These are phyloP conservation scores for Flaveria linearis DNA, from an alignment of 129 eudicot genomes.

Conservation along the genomic window DNA sequence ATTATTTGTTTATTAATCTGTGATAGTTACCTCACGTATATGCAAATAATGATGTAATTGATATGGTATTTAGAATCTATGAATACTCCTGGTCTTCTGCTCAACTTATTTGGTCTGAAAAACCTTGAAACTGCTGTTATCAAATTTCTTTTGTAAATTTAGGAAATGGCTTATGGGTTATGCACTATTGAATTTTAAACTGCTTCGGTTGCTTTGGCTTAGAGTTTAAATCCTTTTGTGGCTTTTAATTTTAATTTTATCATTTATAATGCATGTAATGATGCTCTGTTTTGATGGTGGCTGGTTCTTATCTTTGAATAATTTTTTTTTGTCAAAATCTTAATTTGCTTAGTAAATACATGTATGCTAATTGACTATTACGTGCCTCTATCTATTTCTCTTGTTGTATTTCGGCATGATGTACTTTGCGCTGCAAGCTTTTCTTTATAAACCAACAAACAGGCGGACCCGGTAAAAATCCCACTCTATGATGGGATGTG, in stretches of 20 bases:
- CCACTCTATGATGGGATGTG: no score
- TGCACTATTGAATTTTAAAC: neutral
- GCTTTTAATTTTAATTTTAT: neutral
- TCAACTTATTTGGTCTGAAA: neutral
- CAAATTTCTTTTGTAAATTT: neutral
- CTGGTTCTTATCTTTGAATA: neutral
- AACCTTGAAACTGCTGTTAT: neutral
- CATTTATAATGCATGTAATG: neutral
- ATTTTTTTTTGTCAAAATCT: neutral
- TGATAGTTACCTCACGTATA: constrained; percentile 7
- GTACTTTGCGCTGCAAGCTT: constrained; percentile 4
- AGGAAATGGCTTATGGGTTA: neutral
- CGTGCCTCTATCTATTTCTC: neutral
- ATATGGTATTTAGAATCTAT: neutral
- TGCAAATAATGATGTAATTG: neutral
- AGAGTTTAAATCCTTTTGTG: neutral
- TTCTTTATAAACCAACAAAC: neutral
- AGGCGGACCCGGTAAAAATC: no score
- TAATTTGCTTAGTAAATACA: neutral
- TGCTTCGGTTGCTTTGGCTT: neutral
- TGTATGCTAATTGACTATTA: neutral
- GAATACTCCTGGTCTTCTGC: neutral
- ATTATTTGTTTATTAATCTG: neutral
- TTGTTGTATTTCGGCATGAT: neutral
- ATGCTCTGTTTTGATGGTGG: constrained; percentile 9